phyloP scores from a whole-genome alignment of 176 grass and related monocot genomes.

The Raddia guianensis region DNA sequence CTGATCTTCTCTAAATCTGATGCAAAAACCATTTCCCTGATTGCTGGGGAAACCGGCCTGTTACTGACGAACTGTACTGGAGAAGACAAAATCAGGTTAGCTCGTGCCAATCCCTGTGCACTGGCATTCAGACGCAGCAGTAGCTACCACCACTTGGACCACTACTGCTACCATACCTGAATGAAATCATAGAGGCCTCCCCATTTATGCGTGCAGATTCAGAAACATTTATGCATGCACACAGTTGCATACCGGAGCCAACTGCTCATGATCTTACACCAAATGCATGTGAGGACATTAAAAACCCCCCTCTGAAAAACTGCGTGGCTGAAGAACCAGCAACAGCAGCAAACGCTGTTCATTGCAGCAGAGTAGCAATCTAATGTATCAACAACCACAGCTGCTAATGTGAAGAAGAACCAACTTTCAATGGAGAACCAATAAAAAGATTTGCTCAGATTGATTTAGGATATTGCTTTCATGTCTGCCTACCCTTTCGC shows the following conservation, averaged over 20 bases:
- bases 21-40: background rate
- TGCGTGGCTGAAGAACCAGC: constrained; percentile 19
- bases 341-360: background rate
- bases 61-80: background rate
- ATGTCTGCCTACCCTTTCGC: too few relatives aligned
- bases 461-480: too few relatives aligned
- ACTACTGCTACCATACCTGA: constrained; percentile 1
- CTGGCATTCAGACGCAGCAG: background rate
- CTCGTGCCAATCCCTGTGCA: constrained; percentile 18
- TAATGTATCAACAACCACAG: background rate
- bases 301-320: constrained; percentile 22
- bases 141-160: constrained; percentile 20
- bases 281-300: constrained; percentile 28
- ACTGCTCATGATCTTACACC: constrained; percentile 30
- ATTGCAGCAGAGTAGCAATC: constrained; percentile 18
- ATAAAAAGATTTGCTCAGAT: too few relatives aligned
- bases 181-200: constrained; percentile 33
- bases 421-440: too few relatives aligned
- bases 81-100: constrained; percentile 21
- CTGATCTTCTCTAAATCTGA: background rate
- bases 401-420: background rate
- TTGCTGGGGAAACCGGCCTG: background rate
- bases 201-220: constrained; percentile 50
- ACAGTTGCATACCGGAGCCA: constrained; percentile 38
- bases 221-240: constrained; percentile 36